phyloP scores from a whole-genome alignment of 805 yeast genomes.

The Brettanomyces sp. region DNA sequence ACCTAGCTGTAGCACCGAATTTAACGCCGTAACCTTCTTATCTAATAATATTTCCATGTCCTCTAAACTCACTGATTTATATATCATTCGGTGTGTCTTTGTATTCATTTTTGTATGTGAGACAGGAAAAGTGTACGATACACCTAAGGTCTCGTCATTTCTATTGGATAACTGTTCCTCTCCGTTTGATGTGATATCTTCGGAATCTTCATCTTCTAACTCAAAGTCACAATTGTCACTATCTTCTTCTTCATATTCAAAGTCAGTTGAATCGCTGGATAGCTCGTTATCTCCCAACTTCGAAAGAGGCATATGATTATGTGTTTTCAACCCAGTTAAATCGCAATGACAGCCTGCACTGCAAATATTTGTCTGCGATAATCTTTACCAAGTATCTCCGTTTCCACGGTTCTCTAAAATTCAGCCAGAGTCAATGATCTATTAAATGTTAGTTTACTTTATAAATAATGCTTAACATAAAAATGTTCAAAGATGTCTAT shows the following conservation, averaged over 20 bases:
- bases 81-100: constrained; percentile 22
- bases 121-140: constrained; percentile 12
- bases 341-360: too few species aligned
- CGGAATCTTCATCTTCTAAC: constrained; percentile 13
- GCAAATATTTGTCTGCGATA: too few species aligned
- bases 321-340: too few species aligned
- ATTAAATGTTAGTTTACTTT: too few species aligned
- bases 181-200: neutral
- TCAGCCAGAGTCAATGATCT: too few species aligned
- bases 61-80: constrained; percentile 20
- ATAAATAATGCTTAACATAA: too few species aligned
- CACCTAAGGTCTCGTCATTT: neutral
- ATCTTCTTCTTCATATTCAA: constrained; percentile 16
- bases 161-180: neutral
- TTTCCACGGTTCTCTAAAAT: too few species aligned
- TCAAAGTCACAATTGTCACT: constrained; percentile 5
- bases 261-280: constrained; percentile 3
- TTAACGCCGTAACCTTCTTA: constrained; percentile 25
- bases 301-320: too few species aligned
- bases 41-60: constrained; percentile 20
- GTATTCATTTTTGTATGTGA: constrained; percentile 12
- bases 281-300: too few species aligned
- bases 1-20: constrained; percentile 28
- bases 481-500: too few species aligned
- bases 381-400: too few species aligned